Conservation (phyloP, 1,284 basidiomycete genomes). For the Heterobasidion irregulare region DNA sequence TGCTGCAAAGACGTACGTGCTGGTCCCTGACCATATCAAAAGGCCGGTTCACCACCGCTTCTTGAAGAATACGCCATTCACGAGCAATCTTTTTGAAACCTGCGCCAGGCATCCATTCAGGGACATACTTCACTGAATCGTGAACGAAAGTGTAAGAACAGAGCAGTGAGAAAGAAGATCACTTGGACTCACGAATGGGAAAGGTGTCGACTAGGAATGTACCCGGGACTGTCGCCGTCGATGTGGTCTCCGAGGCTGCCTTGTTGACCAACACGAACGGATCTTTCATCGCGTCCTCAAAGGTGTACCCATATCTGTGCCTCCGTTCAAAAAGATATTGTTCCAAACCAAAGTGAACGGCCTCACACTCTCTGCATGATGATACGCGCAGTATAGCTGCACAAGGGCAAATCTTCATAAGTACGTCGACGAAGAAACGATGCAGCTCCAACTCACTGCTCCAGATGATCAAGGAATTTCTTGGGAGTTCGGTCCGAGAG, state of each 20-base stretch:
- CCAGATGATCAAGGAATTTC: slow-evolving; percentile 5
- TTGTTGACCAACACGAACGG: slow-evolving; percentile 12
- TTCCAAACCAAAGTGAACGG: neutral
- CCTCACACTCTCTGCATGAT: slow-evolving; percentile 12
- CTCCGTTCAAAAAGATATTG: neutral
- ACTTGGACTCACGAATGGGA: slow-evolving; percentile 13
- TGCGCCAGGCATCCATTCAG: slow-evolving; percentile 6
- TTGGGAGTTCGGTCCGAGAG: slow-evolving; percentile 3
- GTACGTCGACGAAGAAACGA: neutral
- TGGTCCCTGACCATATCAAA: neutral
- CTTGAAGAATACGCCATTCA: slow-evolving; percentile 1
- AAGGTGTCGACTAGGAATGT: slow-evolving; percentile 20
- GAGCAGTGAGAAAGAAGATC: neutral
- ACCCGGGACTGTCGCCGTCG: slow-evolving; percentile 18
- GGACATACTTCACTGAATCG: slow-evolving; percentile 4
- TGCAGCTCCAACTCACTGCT: slow-evolving; percentile 4
- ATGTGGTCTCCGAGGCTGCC: slow-evolving; percentile 16
- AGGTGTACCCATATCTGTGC: slow-evolving; percentile 8
- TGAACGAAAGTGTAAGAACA: neutral
- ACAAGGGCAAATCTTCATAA: neutral
- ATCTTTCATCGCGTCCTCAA: slow-evolving; percentile 9
- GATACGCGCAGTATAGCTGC: slow-evolving; percentile 10
- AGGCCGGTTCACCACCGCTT: slow-evolving; percentile 1
- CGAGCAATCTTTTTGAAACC: slow-evolving; percentile 4
- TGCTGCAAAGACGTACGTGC: neutral